phyloP scores from a whole-genome alignment of 106 monocot genomes.

The Acorus calamus region DNA sequence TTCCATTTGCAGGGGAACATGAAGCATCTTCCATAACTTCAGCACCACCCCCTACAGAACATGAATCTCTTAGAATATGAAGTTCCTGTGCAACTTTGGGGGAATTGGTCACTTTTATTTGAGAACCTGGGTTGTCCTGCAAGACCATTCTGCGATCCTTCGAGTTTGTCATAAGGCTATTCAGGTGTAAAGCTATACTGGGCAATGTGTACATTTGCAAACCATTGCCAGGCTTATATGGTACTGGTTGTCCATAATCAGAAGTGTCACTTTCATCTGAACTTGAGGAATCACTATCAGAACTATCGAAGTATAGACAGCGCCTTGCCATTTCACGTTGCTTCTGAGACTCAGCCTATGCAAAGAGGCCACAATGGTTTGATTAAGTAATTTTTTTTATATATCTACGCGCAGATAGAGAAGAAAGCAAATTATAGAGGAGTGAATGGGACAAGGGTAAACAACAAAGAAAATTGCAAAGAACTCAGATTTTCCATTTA shows the following conservation, averaged over 20 bases:
- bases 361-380: neutral
- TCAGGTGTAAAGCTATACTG: slow-evolving; percentile 72
- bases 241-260: slow-evolving; percentile 8
- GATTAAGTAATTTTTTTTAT: neutral
- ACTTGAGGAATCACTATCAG: slow-evolving; percentile 8
- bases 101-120: slow-evolving; percentile 11
- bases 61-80: slow-evolving; percentile 16
- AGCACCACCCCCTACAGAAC: slow-evolving; percentile 5
- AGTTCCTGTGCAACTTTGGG: slow-evolving; percentile 11
- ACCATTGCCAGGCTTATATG: slow-evolving; percentile 25
- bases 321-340: slow-evolving; percentile 69
- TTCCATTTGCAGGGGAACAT: slow-evolving; percentile 11
- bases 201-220: slow-evolving; percentile 29
- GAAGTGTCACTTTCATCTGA: slow-evolving; percentile 19
- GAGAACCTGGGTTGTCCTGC: slow-evolving; percentile 29
- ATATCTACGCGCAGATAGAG: neutral
- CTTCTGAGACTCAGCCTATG: slow-evolving; percentile 55
- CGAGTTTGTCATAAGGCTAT: slow-evolving; percentile 53
- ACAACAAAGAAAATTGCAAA: too few relatives aligned
- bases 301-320: slow-evolving; percentile 58
- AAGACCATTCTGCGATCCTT: slow-evolving; percentile 26
- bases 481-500: too few relatives aligned
- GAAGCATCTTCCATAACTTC: slow-evolving; percentile 18
- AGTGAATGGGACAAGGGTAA: neutral
- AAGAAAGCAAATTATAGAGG: neutral